Evolutionary conservation across 257 asterid species (phyloP), one percentile per base, ranked within the genome.

Genomic region (Nicotiana otophora): DNA sequence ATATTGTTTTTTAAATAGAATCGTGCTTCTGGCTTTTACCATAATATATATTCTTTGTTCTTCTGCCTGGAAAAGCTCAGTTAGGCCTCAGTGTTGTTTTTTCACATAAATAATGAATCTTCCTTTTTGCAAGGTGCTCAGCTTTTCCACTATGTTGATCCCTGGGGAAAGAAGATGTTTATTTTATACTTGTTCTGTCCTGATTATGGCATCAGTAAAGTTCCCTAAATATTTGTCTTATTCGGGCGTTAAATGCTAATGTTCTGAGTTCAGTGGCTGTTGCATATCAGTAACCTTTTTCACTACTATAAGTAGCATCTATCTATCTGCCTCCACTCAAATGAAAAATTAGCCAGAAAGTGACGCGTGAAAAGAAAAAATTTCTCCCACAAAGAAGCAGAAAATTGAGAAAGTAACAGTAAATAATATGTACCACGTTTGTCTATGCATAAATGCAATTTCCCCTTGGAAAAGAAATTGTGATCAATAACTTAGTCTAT

Each of bases 51-150:
- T 26, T 31, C 66, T 81, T 82, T 74, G 10, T 63, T 36, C 63
- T 54, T 46, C 76, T 80, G 39, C 8, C 23, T 7, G 79, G 39
- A 74, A 74, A 74, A 23, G 42, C 62, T 54, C 39, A 68, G 42
- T 63, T 76, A 80, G 79, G 77, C 63, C 74, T 84, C 88, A 63
- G 82, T 86, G 89, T 84, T 83, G 89, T 91, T 91, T 91, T 84
- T 88, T 88, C 87, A 74, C 94, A 85, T 82, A 69, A 86, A 85
- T 82, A 69, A 86, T 87, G 90, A 86, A 91, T 87, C 90, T 88
- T 86, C 83, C 85, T 77, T 83, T 88, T 57, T 62, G 39, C 57
- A 77, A 75, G 90, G 82, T 84, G 63, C 79, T 86, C 84, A 83
- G 80, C 84, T 82, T 88, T 82, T 75, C 85, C 81, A 65, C 34